Percentiles rank a stretch among this genome's conserved stretches.
Conservation (phyloP, 169 alveolate species). For the Eimeria zaria region DNA sequence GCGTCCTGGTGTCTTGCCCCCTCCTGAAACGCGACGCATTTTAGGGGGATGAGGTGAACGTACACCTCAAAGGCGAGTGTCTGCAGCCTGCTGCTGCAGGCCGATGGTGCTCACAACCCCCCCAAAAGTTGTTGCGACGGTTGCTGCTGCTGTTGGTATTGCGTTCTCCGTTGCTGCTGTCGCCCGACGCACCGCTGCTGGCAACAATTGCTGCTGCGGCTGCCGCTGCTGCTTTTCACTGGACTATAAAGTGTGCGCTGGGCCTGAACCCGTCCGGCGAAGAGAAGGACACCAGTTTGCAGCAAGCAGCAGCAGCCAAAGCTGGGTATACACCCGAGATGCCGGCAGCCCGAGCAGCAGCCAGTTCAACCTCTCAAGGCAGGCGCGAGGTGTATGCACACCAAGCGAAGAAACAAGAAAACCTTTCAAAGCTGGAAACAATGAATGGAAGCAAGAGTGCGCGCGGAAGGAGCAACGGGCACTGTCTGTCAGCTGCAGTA, state of each 20-base stretch:
- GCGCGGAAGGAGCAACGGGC: not conserved
- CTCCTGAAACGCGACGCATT: slow-evolving; percentile 9
- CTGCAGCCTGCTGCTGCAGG: not conserved
- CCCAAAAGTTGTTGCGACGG: not conserved
- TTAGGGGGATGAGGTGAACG: not conserved
- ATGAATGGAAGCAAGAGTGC: not conserved
- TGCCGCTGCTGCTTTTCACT: not conserved
- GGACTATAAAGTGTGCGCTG: not conserved
- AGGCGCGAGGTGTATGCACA: not conserved
- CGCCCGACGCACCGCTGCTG: not conserved
- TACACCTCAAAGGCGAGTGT: not conserved
- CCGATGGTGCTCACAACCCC: not conserved
- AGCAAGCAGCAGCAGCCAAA: not conserved
- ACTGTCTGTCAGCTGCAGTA: not conserved
- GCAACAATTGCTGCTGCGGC: not conserved
- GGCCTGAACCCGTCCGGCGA: not conserved
- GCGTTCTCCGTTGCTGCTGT: not conserved
- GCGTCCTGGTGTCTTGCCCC: not conserved
- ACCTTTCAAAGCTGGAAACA: not conserved
- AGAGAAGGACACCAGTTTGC: not conserved
- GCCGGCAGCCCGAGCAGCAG: not conserved
- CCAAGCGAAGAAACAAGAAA: not conserved
- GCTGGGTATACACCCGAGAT: not conserved
- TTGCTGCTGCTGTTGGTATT: not conserved
- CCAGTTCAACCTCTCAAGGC: not conserved